Evolutionary conservation across 2,329 filamentous ascomycete species (phyloP), one percentile per base, ranked within the genome.

Genomic region (Sporothrix brunneoviolacea): DNA sequence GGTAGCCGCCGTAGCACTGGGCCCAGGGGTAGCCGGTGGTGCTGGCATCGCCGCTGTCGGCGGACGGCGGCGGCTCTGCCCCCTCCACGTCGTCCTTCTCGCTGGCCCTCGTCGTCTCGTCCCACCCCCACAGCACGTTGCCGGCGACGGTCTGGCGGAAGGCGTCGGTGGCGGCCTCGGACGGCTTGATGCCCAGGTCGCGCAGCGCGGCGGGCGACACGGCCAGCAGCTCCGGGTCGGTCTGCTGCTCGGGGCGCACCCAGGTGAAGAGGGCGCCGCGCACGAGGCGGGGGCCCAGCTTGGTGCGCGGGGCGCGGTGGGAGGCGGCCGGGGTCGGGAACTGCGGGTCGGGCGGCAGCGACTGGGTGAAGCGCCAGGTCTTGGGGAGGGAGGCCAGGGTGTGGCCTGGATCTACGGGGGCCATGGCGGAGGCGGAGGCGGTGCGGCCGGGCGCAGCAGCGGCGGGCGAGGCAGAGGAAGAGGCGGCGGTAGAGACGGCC

Each of bases 11-110:
- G 65, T 98, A 98, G 70, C 93, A 97, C 69, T 98, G 93, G 28
- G 93, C 91, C 93, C 93, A 98, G 0, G 93, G 91, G 65, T 98
- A 98, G 38, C 93, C 82, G 18, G 86, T 85, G n/a, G n/a, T n/a
- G n/a, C n/a, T n/a, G n/a, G n/a, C n/a, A n/a, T n/a, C n/a, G n/a
- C n/a, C n/a, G n/a, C n/a, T n/a, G n/a, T n/a, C n/a, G n/a, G n/a
- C n/a, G n/a, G n/a, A n/a, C n/a, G n/a, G n/a, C n/a, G n/a, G n/a
- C n/a, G n/a, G n/a, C n/a, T 12, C 4, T 27, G 22, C 38, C 27
- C 16, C 13, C 33, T n/a, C 48, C 19, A 24, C 38, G n/a, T 38
- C 21, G 10, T 39, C 36, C 6, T 39, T 33, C 4, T 55, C 55
- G 8, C 57, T 56, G 1, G 57, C 54, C 8, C 54, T 45, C 6